These are phyloP conservation scores for Aurantiochytrium sp. DNA, from an alignment of 108 stramenopile species.

Conservation along the genomic window DNA sequence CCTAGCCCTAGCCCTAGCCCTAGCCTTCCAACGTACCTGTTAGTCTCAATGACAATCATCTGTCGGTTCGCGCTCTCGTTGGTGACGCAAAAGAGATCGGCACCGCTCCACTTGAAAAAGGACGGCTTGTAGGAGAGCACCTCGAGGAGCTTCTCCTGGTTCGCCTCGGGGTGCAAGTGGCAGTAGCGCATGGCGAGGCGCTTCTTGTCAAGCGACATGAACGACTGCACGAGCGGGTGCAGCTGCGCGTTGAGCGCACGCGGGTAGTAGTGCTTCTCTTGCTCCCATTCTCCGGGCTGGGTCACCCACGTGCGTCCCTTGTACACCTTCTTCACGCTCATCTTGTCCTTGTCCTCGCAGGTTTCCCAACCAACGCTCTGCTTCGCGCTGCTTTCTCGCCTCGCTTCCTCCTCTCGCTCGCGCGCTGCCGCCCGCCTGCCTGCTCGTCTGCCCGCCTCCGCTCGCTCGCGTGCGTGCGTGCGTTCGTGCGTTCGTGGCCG, in stretches of 20 bases:
- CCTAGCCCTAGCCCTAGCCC: not conserved
- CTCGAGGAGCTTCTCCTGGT: slow-evolving; percentile 11
- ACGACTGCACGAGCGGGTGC: slow-evolving; percentile 11
- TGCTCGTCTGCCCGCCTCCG: no score
- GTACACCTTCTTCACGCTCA: slow-evolving; percentile 4
- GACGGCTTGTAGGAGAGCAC: slow-evolving; percentile 12
- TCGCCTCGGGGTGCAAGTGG: slow-evolving; percentile 19
- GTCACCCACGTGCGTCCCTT: not conserved
- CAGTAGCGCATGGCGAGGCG: slow-evolving; percentile 18
- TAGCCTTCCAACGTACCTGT: not conserved
- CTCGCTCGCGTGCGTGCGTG: no score
- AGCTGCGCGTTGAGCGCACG: slow-evolving; percentile 17
- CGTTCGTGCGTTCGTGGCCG: no score
- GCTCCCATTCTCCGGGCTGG: slow-evolving; percentile 15
- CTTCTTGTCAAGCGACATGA: slow-evolving; percentile 7
- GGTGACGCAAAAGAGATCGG: slow-evolving; percentile 19
- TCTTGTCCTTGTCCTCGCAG: not conserved
- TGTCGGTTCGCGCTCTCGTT: not conserved
- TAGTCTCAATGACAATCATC: slow-evolving; percentile 30
- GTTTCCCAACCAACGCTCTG: no score
- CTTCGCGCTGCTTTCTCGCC: no score
- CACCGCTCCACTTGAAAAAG: slow-evolving; percentile 21
- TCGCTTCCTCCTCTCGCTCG: no score
- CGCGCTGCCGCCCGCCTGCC: no score
- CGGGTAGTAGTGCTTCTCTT: slow-evolving; percentile 13